Base-by-base conservation (phyloP, 2,329 filamentous ascomycete genomes). In the Aspergillus terreus region DNA sequence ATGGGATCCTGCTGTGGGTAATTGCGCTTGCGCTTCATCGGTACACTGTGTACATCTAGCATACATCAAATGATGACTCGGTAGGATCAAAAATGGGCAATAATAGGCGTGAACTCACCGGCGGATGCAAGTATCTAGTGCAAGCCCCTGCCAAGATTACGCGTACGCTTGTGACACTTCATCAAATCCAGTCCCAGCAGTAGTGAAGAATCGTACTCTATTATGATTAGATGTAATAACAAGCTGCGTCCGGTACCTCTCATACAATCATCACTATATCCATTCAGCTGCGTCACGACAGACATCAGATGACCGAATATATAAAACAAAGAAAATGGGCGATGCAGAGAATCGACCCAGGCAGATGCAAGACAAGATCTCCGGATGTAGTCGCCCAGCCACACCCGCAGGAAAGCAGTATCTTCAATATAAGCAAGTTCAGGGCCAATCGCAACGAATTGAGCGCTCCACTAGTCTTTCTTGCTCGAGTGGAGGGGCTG, bases 401-500 rank as follows among this genome's bases (percentile, higher is more conserved):
- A 30, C 27, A 12, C 30, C 21, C 32, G 40, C 21, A 36, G 11
- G 27, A 33, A 21, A 47, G 40, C 12, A 44, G 25, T 14, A 30
- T 35, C 30, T 47, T 40, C 12, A 45, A 23, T 51, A 47, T 51
- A 45, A 47, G 43, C 27, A 33, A 38, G 11, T 38, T 6, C 19
- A 9, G 10, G 17, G 27, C 27, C n/a, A 9, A 11, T 32, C 17
- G 12, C 14, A 11, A 4, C 46, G n/a, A 43, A 15, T 14, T 10
- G 15, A 38, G 14, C 35, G 12, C 7, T 38, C 35, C 35, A n/a
- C 14, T 38, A 35, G 21, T 23, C 14, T 23, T 19, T 23, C 36
- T 6, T 32, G 40, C 46, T 55, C 51, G 27, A 58, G 57, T 46
- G 61, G 33, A 70, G 60, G 17, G 69, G 69, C 46, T 71, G 55